Base-by-base conservation (phyloP, 2,329 filamentous ascomycete species). In the Aureobasidium sp. region DNA sequence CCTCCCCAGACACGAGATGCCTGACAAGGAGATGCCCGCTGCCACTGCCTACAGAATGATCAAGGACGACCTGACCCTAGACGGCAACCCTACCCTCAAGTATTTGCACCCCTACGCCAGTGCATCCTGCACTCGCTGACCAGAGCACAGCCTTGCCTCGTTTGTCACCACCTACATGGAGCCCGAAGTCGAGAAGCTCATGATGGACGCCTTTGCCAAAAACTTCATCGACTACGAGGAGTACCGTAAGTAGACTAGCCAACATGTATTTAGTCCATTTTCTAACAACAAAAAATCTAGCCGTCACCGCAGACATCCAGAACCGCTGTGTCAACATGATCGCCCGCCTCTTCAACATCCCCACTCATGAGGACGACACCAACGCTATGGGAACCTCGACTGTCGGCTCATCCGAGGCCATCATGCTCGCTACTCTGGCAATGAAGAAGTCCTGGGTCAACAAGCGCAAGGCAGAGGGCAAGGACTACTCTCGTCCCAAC, bases 81-180 rank as follows among this genome's bases (percentile, higher is more conserved):
- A 97, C 73, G 91, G 91, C 62, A 95, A 93, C 69, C 91, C 91
- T 9, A 93, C 91, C 81, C 82, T 96, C 66, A 90, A 88, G 87
- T 89, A 77, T 68, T 81, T 71, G 14, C 22, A 34, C 59, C 17
- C 45, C 22, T 12, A 1, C 14, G 5, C 14, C 22, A 17, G 57
- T 17, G 14, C 3, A 15, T 11, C n/a, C 20, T 44, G 15, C 22
- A 39, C 25, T 9, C 12, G n/a, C 52, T 42, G 17, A 56, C 39
- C 22, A 15, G 2, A 9, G 0, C 67, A 69, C 66, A 94, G 90
- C 75, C 77, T 97, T 69, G 92, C 93, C 34, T 92, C 88, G 41
- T 97, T 97, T 71, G 91, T 96, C 67, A 96, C 92, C 1, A 97
- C 93, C 0, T 97, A 95, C 79, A 97, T 96, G 91, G 92, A 97